Evolutionary conservation across 2,329 filamentous ascomycete genomes (phyloP).

Genomic region (Pleomassaria siparia): DNA sequence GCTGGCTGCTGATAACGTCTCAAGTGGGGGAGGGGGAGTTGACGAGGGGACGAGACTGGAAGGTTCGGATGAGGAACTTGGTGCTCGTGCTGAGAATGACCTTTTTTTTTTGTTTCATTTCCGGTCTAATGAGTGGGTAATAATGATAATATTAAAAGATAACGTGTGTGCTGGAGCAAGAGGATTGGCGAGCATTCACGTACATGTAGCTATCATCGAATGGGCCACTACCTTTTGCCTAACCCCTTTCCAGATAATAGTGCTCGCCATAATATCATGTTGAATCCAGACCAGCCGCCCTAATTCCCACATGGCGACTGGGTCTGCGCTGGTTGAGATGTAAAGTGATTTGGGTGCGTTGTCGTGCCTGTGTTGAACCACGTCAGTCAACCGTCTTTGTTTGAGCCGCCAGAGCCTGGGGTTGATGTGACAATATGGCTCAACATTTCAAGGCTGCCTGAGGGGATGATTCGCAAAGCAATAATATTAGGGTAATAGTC

Average conservation of each 20-base stretch:
- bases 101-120: too few species aligned
- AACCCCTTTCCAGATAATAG: background rate
- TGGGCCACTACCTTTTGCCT: background rate
- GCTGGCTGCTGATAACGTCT: too few species aligned
- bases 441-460: background rate
- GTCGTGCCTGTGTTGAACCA: constrained; percentile 1
- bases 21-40: too few species aligned
- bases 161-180: background rate
- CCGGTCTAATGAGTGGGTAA: too few species aligned
- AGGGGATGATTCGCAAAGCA: too few species aligned
- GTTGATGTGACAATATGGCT: background rate
- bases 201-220: background rate
- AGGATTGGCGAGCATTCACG: background rate
- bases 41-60: too few species aligned
- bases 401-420: background rate
- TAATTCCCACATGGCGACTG: background rate
- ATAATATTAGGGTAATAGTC: too few species aligned
- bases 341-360: background rate
- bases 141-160: background rate
- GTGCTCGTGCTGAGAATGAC: background rate
- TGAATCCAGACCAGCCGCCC: background rate
- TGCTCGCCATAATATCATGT: background rate
- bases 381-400: constrained; percentile 1
- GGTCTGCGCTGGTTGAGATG: background rate
- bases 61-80: too few species aligned